Evolutionary conservation across 2,329 filamentous ascomycete genomes (phyloP).

Genomic region (Nothopassalora personata): DNA sequence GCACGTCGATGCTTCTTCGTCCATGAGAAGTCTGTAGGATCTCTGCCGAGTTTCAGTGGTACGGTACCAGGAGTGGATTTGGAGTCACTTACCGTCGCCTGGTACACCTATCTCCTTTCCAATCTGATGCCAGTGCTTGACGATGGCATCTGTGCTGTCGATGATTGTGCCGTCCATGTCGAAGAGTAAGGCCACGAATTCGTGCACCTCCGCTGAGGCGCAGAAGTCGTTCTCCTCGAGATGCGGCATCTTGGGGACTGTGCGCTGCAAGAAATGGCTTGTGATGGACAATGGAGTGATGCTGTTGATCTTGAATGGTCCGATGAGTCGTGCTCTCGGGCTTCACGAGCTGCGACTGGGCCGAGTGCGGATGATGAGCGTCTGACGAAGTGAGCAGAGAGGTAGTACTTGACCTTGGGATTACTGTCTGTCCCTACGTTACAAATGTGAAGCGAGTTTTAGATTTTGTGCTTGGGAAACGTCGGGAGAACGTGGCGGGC

Average conservation of each 20-base stretch:
- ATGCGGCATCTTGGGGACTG: slow-evolving; percentile 16
- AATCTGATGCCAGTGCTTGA: slow-evolving; percentile 72
- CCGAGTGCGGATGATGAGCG: background rate
- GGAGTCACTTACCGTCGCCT: slow-evolving; percentile 53
- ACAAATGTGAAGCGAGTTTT: background rate
- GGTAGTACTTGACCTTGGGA: background rate
- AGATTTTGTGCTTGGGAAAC: background rate
- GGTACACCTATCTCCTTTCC: slow-evolving; percentile 78
- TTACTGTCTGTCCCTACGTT: background rate
- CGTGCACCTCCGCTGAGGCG: slow-evolving; percentile 36
- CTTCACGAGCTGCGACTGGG: background rate
- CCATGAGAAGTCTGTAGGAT: slow-evolving; percentile 92
- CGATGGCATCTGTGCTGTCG: slow-evolving; percentile 70
- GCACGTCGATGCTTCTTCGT: slow-evolving; percentile 77
- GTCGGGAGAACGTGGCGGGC: background rate
- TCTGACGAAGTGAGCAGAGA: background rate
- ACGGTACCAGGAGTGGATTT: background rate
- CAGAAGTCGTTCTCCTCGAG: slow-evolving; percentile 36
- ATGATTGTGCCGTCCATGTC: slow-evolving; percentile 69
- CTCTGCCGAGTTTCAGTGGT: slow-evolving; percentile 1
- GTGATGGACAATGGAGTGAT: background rate
- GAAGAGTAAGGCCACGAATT: slow-evolving; percentile 40
- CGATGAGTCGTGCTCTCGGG: background rate
- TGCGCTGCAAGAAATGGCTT: background rate
- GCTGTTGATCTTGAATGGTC: background rate